A percentile compares a stretch with the other conserved stretches of the same genome.
These are phyloP conservation scores for Tulasnella sp. DNA, from an alignment of 768 basidiomycete genomes.

Conservation along the genomic window DNA sequence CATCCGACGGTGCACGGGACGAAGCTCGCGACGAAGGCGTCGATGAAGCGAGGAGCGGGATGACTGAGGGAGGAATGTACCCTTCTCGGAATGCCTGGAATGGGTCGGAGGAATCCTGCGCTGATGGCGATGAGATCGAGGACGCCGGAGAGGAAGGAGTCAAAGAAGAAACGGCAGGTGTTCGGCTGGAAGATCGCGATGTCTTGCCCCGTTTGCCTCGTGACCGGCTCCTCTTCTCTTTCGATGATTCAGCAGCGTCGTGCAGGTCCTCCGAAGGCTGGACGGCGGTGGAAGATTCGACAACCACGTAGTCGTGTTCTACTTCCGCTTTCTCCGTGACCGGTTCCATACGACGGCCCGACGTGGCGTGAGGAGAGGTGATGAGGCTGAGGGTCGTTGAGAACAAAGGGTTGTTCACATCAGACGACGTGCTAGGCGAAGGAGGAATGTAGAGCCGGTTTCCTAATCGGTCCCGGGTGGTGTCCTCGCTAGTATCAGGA, in stretches of 20 bases:
- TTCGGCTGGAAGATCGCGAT: constrained; percentile 15
- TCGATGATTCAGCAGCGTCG: neutral
- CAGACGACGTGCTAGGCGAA: constrained; percentile 2
- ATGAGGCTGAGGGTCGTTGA: neutral
- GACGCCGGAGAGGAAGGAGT: neutral
- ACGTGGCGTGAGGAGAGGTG: neutral
- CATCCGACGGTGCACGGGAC: neutral
- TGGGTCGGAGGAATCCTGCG: neutral
- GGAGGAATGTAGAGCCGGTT: constrained; percentile 9
- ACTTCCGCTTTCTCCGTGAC: neutral
- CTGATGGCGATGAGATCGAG: neutral
- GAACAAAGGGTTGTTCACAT: constrained; percentile 3
- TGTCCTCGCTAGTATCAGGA: neutral
- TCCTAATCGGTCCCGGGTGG: constrained; percentile 1
- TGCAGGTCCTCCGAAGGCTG: neutral
- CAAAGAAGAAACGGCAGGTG: neutral
- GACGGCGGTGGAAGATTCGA: neutral
- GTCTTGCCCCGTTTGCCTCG: constrained; percentile 16
- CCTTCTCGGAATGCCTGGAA: constrained; percentile 17
- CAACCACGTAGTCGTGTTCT: neutral
- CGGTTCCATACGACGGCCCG: neutral
- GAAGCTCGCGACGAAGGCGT: neutral
- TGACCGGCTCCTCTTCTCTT: neutral
- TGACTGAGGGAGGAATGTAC: constrained; percentile 9
- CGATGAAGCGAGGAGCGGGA: neutral